Conservation (phyloP, 176 grass and related monocot genomes). For the Ampelocalamus luodianensis region DNA sequence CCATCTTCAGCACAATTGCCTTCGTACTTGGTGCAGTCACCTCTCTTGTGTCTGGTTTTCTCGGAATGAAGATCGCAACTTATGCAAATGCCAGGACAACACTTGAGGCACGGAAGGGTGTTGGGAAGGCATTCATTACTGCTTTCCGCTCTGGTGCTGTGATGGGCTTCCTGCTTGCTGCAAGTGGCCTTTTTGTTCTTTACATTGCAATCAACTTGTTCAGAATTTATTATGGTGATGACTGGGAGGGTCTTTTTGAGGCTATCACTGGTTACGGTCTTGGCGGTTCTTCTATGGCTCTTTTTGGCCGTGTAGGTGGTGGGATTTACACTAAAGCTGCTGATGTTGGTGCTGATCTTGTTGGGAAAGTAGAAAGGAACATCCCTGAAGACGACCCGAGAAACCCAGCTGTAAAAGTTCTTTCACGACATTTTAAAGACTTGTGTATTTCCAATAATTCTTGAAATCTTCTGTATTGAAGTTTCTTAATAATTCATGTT, state of each 20-base stretch:
- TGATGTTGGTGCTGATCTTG: constrained; percentile 93
- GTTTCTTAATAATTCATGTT: background rate
- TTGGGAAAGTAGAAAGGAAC: constrained; percentile 89
- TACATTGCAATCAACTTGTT: constrained; percentile 85
- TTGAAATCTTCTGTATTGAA: background rate
- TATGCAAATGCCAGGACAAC: constrained; percentile 94
- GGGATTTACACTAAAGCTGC: constrained; percentile 97
- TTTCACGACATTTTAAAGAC: background rate
- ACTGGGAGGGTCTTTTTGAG: constrained; percentile 95
- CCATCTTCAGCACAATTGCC: constrained; percentile 83
- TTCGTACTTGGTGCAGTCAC: constrained; percentile 87
- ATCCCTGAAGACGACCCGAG: constrained; percentile 97
- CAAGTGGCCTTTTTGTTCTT: constrained; percentile 90
- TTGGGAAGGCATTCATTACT: constrained; percentile 86
- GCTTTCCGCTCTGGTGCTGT: constrained; percentile 96
- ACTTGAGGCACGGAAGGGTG: constrained; percentile 89
- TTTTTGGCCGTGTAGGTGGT: constrained; percentile 94
- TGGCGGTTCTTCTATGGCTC: constrained; percentile 92
- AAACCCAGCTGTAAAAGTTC: constrained; percentile 86
- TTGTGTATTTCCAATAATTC: background rate
- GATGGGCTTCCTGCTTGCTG: constrained; percentile 97
- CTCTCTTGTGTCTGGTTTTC: constrained; percentile 90
- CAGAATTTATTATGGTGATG: constrained; percentile 90
- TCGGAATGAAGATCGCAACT: constrained; percentile 97
- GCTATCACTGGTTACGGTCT: constrained; percentile 95